These are phyloP conservation scores for Fusarium sp. DNA, from an alignment of 2,329 filamentous ascomycete species.

Conservation along the genomic window DNA sequence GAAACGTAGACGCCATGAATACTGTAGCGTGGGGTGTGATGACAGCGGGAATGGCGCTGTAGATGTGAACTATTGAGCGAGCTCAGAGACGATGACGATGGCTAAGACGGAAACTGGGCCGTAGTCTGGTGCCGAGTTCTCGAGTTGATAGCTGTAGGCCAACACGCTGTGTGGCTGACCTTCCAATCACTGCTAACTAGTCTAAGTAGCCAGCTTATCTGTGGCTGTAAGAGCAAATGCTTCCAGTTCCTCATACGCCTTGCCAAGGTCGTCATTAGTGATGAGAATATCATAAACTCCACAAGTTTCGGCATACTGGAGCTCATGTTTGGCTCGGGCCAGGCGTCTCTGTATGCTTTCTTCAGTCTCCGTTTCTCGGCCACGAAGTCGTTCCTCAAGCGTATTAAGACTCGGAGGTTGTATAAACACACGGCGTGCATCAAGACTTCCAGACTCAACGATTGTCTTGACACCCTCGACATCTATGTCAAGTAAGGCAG, in stretches of 20 bases:
- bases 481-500: neutral
- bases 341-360: neutral
- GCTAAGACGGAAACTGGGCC: conserved; percentile 1
- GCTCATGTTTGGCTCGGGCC: neutral
- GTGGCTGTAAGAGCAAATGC: neutral
- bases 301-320: neutral
- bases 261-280: neutral
- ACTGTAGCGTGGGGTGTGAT: conserved; percentile 1
- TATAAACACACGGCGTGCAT: neutral
- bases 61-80: conserved; percentile 8
- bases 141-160: neutral
- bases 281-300: neutral
- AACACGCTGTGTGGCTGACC: neutral
- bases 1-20: conserved; percentile 31
- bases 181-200: neutral
- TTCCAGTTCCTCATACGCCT: neutral
- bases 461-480: neutral
- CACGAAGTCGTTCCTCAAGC: neutral
- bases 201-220: neutral
- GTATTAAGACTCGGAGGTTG: neutral
- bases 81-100: neutral
- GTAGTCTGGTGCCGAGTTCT: neutral
- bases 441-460: neutral
- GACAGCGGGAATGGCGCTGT: conserved; percentile 31
- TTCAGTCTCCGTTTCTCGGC: neutral